Conservation (phyloP, 2,329 filamentous ascomycete genomes). For the Xylaria sp. region DNA sequence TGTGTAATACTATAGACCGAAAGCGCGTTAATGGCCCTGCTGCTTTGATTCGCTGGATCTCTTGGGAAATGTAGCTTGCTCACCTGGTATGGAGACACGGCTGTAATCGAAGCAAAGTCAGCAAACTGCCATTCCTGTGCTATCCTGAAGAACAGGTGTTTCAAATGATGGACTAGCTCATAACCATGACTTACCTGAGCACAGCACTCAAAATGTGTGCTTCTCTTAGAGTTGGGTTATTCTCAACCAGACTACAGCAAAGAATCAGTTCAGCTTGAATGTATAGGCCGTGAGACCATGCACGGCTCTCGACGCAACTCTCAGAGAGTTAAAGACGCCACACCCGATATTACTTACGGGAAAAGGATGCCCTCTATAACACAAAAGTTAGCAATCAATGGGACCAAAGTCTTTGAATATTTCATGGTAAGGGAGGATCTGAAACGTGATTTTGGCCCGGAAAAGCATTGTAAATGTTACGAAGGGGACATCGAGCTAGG, state of each 20-base stretch:
- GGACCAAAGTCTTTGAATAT: background rate
- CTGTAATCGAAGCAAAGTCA: conserved; percentile 16
- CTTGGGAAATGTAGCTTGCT: background rate
- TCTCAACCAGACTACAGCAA: conserved; percentile 64
- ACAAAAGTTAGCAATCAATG: background rate
- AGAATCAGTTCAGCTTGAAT: background rate
- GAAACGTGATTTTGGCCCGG: background rate
- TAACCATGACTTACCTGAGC: conserved; percentile 52
- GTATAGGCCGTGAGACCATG: background rate
- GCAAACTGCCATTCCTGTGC: background rate
- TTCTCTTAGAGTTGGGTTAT: conserved; percentile 85
- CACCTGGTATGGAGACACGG: conserved; percentile 29
- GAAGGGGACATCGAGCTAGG: background rate
- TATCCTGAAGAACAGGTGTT: background rate
- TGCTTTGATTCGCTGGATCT: background rate
- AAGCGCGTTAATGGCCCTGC: background rate
- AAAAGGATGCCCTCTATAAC: conserved; percentile 68
- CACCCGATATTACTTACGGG: conserved; percentile 50
- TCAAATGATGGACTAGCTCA: background rate
- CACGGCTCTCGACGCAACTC: background rate
- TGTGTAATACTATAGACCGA: conserved; percentile 51
- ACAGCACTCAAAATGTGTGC: conserved; percentile 91
- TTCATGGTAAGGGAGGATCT: background rate
- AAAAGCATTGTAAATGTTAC: background rate
- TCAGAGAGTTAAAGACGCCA: background rate